These are phyloP conservation scores for Hirschfeldia incana DNA, from an alignment of 345 rosid species.

Conservation along the genomic window DNA sequence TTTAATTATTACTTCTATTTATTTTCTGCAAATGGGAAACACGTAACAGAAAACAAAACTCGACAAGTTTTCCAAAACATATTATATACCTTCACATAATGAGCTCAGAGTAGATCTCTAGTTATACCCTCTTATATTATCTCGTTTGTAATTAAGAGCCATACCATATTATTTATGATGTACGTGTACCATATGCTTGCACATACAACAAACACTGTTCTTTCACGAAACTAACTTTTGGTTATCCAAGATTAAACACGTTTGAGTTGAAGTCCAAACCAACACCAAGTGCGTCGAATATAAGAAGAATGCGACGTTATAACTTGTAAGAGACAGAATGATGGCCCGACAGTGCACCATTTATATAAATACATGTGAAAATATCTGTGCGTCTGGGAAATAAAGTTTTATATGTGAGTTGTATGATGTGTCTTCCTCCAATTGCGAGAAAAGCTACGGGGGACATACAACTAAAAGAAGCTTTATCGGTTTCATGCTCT, in stretches of 20 bases:
- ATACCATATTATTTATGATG: background rate
- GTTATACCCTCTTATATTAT: background rate
- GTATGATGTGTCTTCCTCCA: slow-evolving; percentile 34
- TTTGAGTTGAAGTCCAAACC: background rate
- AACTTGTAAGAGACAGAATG: slow-evolving; percentile 30
- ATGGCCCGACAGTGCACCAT: slow-evolving; percentile 23
- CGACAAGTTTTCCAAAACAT: background rate
- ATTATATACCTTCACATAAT: background rate
- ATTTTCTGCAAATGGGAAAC: background rate
- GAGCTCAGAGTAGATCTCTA: background rate
- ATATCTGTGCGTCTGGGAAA: background rate
- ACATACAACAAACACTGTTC: background rate
- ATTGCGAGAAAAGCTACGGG: background rate
- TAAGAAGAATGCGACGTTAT: slow-evolving; percentile 23
- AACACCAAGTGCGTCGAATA: background rate
- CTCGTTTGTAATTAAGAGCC: background rate
- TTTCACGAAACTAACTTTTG: background rate
- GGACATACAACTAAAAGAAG: slow-evolving; percentile 10
- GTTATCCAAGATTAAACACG: background rate
- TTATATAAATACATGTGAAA: background rate
- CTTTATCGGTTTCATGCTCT: slow-evolving; percentile 18
- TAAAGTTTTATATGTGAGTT: slow-evolving; percentile 20
- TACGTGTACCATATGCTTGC: background rate
- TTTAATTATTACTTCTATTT: background rate
- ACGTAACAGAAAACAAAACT: background rate